Evolutionary conservation across 768 basidiomycete genomes (phyloP).

Genomic region (Suillus cothurnatus): DNA sequence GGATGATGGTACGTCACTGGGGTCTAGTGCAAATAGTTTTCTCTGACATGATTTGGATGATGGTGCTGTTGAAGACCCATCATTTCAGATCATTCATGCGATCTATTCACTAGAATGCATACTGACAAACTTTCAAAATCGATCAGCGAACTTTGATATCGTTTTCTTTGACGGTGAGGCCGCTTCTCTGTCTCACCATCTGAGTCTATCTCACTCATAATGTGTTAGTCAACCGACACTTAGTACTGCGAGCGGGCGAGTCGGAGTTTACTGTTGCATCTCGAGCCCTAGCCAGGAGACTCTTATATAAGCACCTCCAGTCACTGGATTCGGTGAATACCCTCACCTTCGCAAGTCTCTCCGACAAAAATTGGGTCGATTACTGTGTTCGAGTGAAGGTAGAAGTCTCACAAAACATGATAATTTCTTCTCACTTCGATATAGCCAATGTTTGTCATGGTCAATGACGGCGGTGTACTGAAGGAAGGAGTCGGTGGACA

Average conservation of each 20-base stretch:
- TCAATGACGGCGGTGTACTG: slow-evolving; percentile 52
- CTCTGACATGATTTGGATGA: not conserved
- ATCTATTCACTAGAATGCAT: too few relatives aligned
- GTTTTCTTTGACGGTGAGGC: too few relatives aligned
- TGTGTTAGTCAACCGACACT: slow-evolving; percentile 51
- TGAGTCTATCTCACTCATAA: too few relatives aligned
- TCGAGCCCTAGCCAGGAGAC: slow-evolving; percentile 50
- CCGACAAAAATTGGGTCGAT: slow-evolving; percentile 50
- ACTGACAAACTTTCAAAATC: too few relatives aligned
- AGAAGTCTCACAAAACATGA: not conserved
- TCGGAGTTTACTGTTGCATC: slow-evolving; percentile 43
- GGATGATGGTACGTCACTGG: slow-evolving; percentile 37
- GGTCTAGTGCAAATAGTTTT: not conserved
- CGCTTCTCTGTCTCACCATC: too few relatives aligned
- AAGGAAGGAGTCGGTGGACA: slow-evolving; percentile 10
- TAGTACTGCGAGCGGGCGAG: slow-evolving; percentile 41
- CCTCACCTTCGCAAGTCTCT: slow-evolving; percentile 45
- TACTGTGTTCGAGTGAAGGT: slow-evolving; percentile 48
- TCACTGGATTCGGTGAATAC: slow-evolving; percentile 42
- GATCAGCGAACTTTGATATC: too few relatives aligned
- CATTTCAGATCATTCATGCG: too few relatives aligned
- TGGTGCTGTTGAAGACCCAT: slow-evolving; percentile 38
- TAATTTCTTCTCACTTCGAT: not conserved
- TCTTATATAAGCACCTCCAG: slow-evolving; percentile 53
- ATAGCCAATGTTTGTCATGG: slow-evolving; percentile 70